Base-by-base conservation (phyloP, 306 rosid genomes). In the barrel medic (Medicago truncatula) region DNA sequence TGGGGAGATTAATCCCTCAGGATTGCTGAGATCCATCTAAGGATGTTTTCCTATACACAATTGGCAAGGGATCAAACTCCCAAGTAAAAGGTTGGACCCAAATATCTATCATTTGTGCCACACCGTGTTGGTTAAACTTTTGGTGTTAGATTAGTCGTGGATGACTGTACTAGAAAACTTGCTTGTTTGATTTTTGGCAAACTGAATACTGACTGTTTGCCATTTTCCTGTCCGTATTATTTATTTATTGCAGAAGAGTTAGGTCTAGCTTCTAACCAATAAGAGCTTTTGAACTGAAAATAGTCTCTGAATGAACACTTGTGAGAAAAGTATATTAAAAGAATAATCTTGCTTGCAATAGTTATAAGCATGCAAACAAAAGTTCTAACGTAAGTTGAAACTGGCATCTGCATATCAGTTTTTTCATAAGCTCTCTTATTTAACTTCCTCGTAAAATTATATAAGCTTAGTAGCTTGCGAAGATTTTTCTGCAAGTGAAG, bases 81-180 rank as follows among this genome's bases (percentile, higher is more conserved):
- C 0, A 17, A 25, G 9, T 16, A 60, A 60, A 60, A 25, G 40
- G 40, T 59, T 14, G 17, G 7, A 5, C 20, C 20, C 41, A 60
- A 60, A 60, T 58, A 28, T 60, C 11, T 60, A 28, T 6, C 41
- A 31, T 3, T 14, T 28, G 20, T 60, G 66, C 31, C 40, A 60
- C 6, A 6, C 67, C 20, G 4, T 28, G 18, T 15, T 31, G 41
- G 67, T 61, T 61, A 61, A 15, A 17, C 18, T 28, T 31, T 61
- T 28, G 5, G 17, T 61, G 67, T 61, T 61, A 61, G 21, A 61
- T 14, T 28, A 46, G 75, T 73, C 41, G n/a, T 82, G 54, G 67
- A 15, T 78, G 64, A 34, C 74, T 73, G 64, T 41, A 60, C 31
- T 21, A n/a, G 64, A 78, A 67, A 78, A 43, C 34, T 28, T 59